These are phyloP conservation scores for Moricandia moricandioides DNA, from an alignment of 345 rosid species.

Conservation along the genomic window DNA sequence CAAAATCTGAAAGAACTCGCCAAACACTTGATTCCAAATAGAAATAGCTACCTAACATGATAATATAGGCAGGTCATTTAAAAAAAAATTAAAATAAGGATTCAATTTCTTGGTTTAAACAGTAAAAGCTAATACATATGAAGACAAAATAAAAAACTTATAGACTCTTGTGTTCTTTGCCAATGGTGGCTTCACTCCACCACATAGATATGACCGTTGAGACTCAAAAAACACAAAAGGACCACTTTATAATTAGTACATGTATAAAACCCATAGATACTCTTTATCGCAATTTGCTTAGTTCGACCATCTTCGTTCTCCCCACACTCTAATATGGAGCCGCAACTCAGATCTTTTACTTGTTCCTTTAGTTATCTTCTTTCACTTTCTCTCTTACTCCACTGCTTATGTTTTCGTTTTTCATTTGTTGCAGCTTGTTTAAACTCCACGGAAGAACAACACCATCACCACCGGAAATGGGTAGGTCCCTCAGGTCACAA, in stretches of 20 bases:
- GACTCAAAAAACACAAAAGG: slow-evolving; percentile 12
- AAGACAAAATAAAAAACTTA: slow-evolving; percentile 20
- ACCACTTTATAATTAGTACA: slow-evolving; percentile 16
- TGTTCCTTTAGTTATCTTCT: neutral
- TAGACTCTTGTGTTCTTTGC: slow-evolving; percentile 5
- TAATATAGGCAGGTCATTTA: neutral
- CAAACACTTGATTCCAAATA: slow-evolving; percentile 29
- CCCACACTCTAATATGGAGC: slow-evolving; percentile 14
- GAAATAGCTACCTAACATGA: slow-evolving; percentile 1
- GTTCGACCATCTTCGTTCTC: neutral
- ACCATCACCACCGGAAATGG: slow-evolving; percentile 56
- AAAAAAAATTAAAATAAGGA: neutral
- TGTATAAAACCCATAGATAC: slow-evolving; percentile 3
- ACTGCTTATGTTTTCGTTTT: slow-evolving; percentile 31
- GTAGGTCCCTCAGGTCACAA: slow-evolving; percentile 75
- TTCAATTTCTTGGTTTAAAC: slow-evolving; percentile 1
- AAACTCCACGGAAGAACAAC: slow-evolving; percentile 21
- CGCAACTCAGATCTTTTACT: slow-evolving; percentile 25
- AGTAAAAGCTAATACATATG: slow-evolving; percentile 20
- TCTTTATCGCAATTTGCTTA: neutral
- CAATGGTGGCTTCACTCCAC: slow-evolving; percentile 17
- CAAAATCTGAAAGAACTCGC: slow-evolving; percentile 22
- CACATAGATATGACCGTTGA: slow-evolving; percentile 34
- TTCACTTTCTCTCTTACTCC: slow-evolving; percentile 8
- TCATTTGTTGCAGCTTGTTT: slow-evolving; percentile 35